Percentiles rank a stretch among this genome's conserved stretches.
Evolutionary conservation across 306 rosid species (phyloP).

Genomic region (Castanea sativa): DNA sequence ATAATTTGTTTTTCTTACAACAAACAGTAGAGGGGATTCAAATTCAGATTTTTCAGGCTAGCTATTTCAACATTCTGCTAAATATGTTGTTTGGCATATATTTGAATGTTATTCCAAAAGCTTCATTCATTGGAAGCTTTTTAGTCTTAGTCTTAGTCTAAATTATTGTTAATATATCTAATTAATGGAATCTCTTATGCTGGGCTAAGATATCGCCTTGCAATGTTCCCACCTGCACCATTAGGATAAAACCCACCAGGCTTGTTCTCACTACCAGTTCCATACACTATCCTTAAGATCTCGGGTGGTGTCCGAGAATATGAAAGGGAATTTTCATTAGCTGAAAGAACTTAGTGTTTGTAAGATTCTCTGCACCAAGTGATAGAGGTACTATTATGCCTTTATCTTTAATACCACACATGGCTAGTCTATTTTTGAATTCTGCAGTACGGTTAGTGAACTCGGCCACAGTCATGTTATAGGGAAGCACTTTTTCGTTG

Average conservation of each 20-base stretch:
- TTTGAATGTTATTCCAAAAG: too few relatives aligned
- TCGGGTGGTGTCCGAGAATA: slow-evolving; percentile 17
- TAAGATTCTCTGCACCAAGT: slow-evolving; percentile 26
- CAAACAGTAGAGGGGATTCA: too few relatives aligned
- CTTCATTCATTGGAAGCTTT: too few relatives aligned
- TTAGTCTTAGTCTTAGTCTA: too few relatives aligned
- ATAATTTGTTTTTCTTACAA: too few relatives aligned
- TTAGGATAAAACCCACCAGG: slow-evolving; percentile 30
- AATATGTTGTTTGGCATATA: too few relatives aligned
- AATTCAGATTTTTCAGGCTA: too few relatives aligned
- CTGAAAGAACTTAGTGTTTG: slow-evolving; percentile 22
- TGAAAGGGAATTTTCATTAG: slow-evolving; percentile 17
- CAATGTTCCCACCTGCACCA: slow-evolving; percentile 28
- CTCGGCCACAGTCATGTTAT: slow-evolving; percentile 20
- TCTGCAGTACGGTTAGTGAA: slow-evolving; percentile 2
- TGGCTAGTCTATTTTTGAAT: slow-evolving; percentile 12
- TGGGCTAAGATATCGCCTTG: neutral
- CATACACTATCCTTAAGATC: slow-evolving; percentile 23
- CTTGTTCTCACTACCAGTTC: neutral
- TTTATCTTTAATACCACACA: slow-evolving; percentile 29
- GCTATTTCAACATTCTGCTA: too few relatives aligned
- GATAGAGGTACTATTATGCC: slow-evolving; percentile 16
- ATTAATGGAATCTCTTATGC: neutral
- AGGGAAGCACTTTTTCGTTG: slow-evolving; percentile 10
- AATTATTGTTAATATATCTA: too few relatives aligned